Conservation (phyloP, 148 eudicot species). For the Cornus suecica region DNA sequence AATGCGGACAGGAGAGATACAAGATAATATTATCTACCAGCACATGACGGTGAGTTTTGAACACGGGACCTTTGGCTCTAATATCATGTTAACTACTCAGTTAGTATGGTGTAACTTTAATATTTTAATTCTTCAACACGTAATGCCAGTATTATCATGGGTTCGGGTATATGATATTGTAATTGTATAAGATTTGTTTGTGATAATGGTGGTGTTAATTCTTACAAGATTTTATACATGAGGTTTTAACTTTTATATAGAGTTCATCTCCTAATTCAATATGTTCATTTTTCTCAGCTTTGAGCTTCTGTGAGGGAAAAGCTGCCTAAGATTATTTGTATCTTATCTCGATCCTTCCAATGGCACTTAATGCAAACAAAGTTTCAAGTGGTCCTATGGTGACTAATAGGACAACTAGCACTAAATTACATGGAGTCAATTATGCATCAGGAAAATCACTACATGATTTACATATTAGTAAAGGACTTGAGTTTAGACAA, state of each 20-base stretch:
- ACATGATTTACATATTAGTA: slow-evolving; percentile 33
- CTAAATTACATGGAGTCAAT: slow-evolving; percentile 38
- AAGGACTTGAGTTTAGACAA: slow-evolving; percentile 36
- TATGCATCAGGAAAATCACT: slow-evolving; percentile 48
- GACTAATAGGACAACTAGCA: slow-evolving; percentile 27
- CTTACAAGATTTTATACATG: neutral
- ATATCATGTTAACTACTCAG: too few species aligned
- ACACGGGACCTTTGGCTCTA: too few species aligned
- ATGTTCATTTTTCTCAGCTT: neutral
- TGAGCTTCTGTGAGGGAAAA: slow-evolving; percentile 12
- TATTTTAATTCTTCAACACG: too few species aligned
- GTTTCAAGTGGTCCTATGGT: slow-evolving; percentile 26
- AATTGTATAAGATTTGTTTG: neutral
- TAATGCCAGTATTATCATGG: neutral
- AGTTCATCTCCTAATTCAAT: neutral
- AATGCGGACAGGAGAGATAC: too few species aligned
- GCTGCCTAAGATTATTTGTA: slow-evolving; percentile 12
- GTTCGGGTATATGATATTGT: neutral
- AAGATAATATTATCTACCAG: too few species aligned
- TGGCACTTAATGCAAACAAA: slow-evolving; percentile 30
- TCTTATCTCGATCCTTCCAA: slow-evolving; percentile 21
- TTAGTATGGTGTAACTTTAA: too few species aligned
- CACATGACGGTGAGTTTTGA: too few species aligned
- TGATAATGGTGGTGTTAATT: neutral
- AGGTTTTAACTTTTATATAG: neutral